These are phyloP conservation scores for Aureobasidium sp. DNA, from an alignment of 2,329 filamentous ascomycete genomes.

Conservation along the genomic window DNA sequence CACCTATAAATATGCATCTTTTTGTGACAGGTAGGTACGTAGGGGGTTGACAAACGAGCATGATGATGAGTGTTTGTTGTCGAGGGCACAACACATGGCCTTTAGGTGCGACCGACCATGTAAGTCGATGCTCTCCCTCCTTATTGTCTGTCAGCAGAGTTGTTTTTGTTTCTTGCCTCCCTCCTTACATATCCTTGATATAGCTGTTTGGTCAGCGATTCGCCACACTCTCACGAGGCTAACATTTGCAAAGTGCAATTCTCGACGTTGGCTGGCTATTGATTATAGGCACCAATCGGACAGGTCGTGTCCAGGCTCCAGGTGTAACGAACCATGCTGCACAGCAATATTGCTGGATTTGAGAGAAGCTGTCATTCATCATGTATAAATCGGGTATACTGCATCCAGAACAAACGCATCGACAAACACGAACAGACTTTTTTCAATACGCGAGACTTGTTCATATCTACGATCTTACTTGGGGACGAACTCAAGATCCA, in stretches of 20 bases:
- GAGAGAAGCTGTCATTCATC: background rate
- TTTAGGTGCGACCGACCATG: constrained; percentile 5
- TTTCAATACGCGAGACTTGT: background rate
- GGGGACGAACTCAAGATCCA: no score
- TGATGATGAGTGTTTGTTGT: background rate
- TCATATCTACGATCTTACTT: no score
- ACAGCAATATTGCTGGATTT: background rate
- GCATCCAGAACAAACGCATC: background rate
- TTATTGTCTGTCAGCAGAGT: background rate
- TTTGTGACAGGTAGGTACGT: constrained; percentile 4
- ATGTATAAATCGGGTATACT: background rate
- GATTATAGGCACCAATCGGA: background rate
- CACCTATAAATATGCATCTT: background rate
- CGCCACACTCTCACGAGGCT: background rate
- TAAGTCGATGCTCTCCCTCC: background rate
- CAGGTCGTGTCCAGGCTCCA: constrained; percentile 5
- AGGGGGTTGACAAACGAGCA: background rate
- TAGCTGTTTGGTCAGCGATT: background rate
- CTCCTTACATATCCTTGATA: background rate
- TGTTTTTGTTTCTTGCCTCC: background rate
- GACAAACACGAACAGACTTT: background rate
- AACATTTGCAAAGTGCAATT: background rate
- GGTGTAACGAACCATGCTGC: constrained; percentile 1
- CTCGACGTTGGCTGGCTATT: background rate
- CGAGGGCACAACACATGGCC: background rate